Evolutionary conservation across 257 asterid genomes (phyloP).

Genomic region (Solanum verrucosum): DNA sequence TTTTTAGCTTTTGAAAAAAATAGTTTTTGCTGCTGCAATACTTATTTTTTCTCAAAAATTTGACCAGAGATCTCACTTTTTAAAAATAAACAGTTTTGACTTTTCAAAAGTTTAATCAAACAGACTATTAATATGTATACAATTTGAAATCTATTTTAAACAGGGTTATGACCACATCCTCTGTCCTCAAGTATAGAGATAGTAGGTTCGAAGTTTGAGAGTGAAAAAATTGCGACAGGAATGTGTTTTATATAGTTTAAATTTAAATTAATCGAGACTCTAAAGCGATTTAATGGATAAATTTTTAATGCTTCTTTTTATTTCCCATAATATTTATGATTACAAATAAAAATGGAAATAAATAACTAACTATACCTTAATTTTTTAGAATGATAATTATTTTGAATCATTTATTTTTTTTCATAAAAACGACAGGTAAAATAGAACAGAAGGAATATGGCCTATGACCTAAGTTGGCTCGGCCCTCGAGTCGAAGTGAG

Average conservation of each 20-base stretch:
- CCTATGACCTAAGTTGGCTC: not conserved
- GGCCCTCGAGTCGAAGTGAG: not conserved
- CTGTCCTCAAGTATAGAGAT: not conserved
- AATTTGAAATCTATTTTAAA: not conserved
- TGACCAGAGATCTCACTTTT: not conserved
- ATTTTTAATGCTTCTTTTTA: no score
- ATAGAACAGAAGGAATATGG: not conserved
- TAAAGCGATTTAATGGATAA: no score
- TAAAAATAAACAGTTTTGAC: no score
- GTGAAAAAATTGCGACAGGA: not conserved
- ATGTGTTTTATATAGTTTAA: not conserved
- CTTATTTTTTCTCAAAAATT: not conserved
- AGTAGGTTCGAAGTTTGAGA: not conserved
- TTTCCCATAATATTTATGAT: no score
- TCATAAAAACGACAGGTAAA: fast-evolving
- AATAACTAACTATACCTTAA: no score
- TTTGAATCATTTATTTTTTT: no score
- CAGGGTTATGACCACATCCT: not conserved
- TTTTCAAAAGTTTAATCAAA: no score
- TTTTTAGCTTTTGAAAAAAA: not conserved
- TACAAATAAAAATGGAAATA: no score
- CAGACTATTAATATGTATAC: no score
- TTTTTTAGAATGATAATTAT: no score
- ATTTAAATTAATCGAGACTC: not conserved
- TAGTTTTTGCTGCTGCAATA: not conserved